These are phyloP conservation scores for Xanthoconium purpureum DNA, from an alignment of 768 basidiomycete species.

Conservation along the genomic window DNA sequence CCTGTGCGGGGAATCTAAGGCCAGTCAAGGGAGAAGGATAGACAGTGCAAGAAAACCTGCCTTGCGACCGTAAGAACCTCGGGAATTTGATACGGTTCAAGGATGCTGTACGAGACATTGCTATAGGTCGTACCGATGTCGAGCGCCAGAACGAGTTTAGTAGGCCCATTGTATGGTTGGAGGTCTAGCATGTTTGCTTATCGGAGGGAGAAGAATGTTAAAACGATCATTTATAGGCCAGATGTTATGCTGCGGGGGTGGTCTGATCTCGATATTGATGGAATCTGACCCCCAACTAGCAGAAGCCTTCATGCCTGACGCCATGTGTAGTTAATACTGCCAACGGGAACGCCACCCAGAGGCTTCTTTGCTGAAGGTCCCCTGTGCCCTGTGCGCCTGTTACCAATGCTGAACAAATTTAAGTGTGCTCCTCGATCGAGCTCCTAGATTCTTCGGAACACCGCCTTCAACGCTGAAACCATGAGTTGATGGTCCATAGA, in stretches of 20 bases:
- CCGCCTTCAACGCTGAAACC: too few species aligned
- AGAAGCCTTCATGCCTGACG: background rate
- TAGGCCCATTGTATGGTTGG: slow-evolving; percentile 1
- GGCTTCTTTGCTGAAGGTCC: background rate
- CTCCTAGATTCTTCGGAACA: too few species aligned
- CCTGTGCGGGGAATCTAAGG: background rate
- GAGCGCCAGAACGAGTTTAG: slow-evolving; percentile 41
- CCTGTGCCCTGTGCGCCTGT: background rate
- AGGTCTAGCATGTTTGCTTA: background rate
- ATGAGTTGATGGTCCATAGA: too few species aligned
- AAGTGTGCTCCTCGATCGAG: too few species aligned
- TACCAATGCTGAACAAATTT: background rate
- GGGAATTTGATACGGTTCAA: slow-evolving; percentile 4
- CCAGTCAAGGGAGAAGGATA: too few species aligned
- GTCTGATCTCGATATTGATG: background rate
- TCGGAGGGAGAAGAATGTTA: background rate
- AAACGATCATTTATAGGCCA: background rate
- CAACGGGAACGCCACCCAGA: background rate
- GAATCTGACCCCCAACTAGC: background rate
- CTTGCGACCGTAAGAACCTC: slow-evolving; percentile 8
- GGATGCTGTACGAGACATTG: slow-evolving; percentile 37
- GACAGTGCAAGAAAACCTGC: background rate
- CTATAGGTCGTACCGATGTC: slow-evolving; percentile 48
- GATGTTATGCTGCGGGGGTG: background rate
- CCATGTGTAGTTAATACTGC: background rate